Conservation (phyloP, 345 rosid species). For the Moricandia moricandioides region DNA sequence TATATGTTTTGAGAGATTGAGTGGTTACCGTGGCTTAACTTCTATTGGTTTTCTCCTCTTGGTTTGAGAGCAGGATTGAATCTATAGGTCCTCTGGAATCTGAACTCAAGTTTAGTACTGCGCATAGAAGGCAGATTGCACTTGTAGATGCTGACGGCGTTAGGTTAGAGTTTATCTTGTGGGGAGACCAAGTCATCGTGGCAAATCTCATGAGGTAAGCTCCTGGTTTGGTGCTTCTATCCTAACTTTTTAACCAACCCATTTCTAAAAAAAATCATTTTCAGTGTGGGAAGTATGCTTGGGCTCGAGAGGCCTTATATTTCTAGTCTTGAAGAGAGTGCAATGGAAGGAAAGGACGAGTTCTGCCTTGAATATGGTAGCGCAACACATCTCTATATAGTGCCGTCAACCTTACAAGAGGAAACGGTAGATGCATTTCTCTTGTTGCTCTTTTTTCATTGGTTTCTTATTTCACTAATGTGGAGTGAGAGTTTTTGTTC, state of each 20-base stretch:
- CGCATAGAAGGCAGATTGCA: conserved; percentile 59
- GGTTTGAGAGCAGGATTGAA: conserved; percentile 63
- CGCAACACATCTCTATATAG: conserved; percentile 81
- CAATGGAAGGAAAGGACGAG: conserved; percentile 50
- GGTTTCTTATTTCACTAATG: conserved; percentile 19
- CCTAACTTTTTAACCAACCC: not conserved
- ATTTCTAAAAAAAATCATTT: conserved; percentile 20
- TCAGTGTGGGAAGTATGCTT: conserved; percentile 83
- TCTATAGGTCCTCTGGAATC: conserved; percentile 70
- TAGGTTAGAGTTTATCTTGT: conserved; percentile 64
- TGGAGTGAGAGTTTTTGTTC: conserved; percentile 23
- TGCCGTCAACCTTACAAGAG: conserved; percentile 73
- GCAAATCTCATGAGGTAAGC: conserved; percentile 85
- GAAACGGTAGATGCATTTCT: conserved; percentile 55
- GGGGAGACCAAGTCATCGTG: conserved; percentile 85
- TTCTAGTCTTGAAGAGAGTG: conserved; percentile 55
- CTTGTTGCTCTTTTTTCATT: conserved; percentile 3
- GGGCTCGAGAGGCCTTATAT: conserved; percentile 87
- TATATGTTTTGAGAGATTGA: conserved; percentile 9
- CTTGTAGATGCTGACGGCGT: conserved; percentile 72
- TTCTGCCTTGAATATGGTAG: conserved; percentile 93
- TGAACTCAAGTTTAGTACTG: conserved; percentile 48
- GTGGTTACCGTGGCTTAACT: conserved; percentile 13
- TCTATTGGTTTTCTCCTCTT: not conserved
- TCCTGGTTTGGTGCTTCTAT: conserved; percentile 27